Percentiles rank a stretch among this genome's conserved stretches.
phyloP scores from a whole-genome alignment of 1,139 yeast genomes.

The Scheffersomyces quercinus region DNA sequence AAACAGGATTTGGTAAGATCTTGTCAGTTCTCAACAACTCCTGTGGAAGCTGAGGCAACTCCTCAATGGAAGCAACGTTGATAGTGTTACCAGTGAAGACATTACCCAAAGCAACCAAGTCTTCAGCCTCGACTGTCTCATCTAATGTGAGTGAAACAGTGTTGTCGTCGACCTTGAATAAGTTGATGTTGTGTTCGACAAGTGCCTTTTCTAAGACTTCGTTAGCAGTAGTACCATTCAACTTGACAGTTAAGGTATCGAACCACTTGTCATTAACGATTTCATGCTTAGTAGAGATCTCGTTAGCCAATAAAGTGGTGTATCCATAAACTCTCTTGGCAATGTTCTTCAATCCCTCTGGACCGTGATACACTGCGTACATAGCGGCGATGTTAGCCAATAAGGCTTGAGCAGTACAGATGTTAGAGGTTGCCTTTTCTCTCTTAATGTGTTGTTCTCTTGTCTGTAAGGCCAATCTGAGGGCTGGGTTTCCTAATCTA shows the following conservation, averaged over 20 bases:
- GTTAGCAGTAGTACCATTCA: slow-evolving; percentile 53
- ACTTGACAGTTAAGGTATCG: slow-evolving; percentile 78
- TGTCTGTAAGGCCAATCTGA: slow-evolving; percentile 91
- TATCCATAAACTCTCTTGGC: slow-evolving; percentile 77
- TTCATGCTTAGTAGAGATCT: slow-evolving; percentile 48
- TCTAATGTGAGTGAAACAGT: slow-evolving; percentile 79
- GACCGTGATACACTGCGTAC: slow-evolving; percentile 97
- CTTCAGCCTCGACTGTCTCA: slow-evolving; percentile 74
- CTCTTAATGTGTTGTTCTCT: slow-evolving; percentile 97
- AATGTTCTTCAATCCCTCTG: slow-evolving; percentile 79
- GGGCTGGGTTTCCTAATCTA: slow-evolving; percentile 83
- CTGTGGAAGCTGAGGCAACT: slow-evolving; percentile 54
- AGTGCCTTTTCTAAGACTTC: slow-evolving; percentile 60
- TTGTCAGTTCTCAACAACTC: slow-evolving; percentile 61
- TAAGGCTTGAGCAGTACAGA: slow-evolving; percentile 96
- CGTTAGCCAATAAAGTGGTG: slow-evolving; percentile 69
- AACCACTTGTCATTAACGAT: slow-evolving; percentile 70
- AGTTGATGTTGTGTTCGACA: slow-evolving; percentile 63
- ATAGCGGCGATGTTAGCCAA: slow-evolving; percentile 94
- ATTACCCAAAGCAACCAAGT: slow-evolving; percentile 56
- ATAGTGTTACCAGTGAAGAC: slow-evolving; percentile 50
- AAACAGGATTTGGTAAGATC: slow-evolving; percentile 72
- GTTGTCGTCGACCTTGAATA: slow-evolving; percentile 64
- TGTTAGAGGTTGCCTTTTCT: slow-evolving; percentile 96
- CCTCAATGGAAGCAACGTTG: slow-evolving; percentile 19